Conservation (phyloP, 768 basidiomycete species). For the Crucibulum laeve region DNA sequence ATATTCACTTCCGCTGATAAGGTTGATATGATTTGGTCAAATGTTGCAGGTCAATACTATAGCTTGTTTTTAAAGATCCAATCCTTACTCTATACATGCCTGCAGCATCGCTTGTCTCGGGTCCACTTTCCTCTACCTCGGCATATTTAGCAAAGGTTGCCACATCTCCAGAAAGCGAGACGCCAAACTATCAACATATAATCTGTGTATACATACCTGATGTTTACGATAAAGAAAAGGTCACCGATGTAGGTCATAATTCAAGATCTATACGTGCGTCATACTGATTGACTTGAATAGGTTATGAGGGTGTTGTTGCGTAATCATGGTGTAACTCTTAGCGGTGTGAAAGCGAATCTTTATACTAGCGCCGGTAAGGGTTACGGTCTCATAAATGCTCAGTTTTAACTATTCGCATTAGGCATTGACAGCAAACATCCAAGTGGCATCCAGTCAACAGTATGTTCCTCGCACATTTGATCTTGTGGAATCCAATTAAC, state of each 20-base stretch:
- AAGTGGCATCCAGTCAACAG: slow-evolving; percentile 70
- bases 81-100: neutral
- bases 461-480: slow-evolving; percentile 19
- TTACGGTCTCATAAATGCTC: neutral
- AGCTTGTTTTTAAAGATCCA: neutral
- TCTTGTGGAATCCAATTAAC: neutral
- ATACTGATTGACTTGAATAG: slow-evolving; percentile 24
- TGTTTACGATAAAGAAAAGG: slow-evolving; percentile 59
- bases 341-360: slow-evolving; percentile 68
- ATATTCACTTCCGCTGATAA: slow-evolving; percentile 59
- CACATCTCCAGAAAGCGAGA: slow-evolving; percentile 49
- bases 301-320: slow-evolving; percentile 67
- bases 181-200: slow-evolving; percentile 52
- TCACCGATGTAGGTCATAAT: slow-evolving; percentile 46
- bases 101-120: slow-evolving; percentile 60
- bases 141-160: slow-evolving; percentile 61
- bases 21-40: slow-evolving; percentile 60
- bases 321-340: slow-evolving; percentile 60
- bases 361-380: slow-evolving; percentile 57
- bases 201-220: slow-evolving; percentile 72
- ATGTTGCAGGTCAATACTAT: slow-evolving; percentile 48
- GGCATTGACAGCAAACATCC: slow-evolving; percentile 76
- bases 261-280: neutral
- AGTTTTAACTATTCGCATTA: slow-evolving; percentile 10
- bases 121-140: slow-evolving; percentile 55